Base-by-base conservation (phyloP, 495 filamentous ascomycete genomes). In the Lineolata rhizophorae region DNA sequence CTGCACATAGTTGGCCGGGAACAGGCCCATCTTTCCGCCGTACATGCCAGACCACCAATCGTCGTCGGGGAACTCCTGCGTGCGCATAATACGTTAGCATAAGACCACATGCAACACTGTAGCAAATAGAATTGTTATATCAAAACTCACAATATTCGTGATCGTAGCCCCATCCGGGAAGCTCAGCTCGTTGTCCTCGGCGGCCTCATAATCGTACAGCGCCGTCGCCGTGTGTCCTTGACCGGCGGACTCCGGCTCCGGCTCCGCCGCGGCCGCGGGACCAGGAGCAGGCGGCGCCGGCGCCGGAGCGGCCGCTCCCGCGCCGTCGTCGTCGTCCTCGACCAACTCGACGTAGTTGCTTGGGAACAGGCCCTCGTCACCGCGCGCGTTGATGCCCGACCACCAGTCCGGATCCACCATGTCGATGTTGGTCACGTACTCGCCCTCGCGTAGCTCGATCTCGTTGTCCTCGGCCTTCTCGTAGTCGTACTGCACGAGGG, bases 351-450 rank as follows among this genome's bases (percentile, higher is more conserved):
- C 90, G 38, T 95, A 99, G 53, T 92, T 94, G 50, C 79, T 85
- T 0, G 87, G 87, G 59, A 99, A 99, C 18, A 95, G 59, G 4
- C 87, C 87, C 20, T 58, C 65, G 46, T 94, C 78, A 35, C 87
- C 90, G 30, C 53, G 58, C 4, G 55, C 45, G 49, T 94, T 95
- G 35, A 70, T 70, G 8, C 87, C 87, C 64, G 87, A 72, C 87
- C 87, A 99, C 87, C 87, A 99, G 48, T 95, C 85, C 29, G 65
- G 56, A 39, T 97, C 90, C 1, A 97, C 82, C 81, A 91, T 90
- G 28, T 99, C 82, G 45, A 99, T 91, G 39, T 93, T 71, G n/a
- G 72, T 84, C 21, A 99, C 73, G 42, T 72, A 68, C 35, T 92
- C 81, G 12, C 83, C 82, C 52, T 99, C 87, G n/a, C 60, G 61